A percentile compares a stretch with the other conserved stretches of the same genome.
phyloP scores from a whole-genome alignment of 768 basidiomycete genomes.

The Trametes sanguinea region DNA sequence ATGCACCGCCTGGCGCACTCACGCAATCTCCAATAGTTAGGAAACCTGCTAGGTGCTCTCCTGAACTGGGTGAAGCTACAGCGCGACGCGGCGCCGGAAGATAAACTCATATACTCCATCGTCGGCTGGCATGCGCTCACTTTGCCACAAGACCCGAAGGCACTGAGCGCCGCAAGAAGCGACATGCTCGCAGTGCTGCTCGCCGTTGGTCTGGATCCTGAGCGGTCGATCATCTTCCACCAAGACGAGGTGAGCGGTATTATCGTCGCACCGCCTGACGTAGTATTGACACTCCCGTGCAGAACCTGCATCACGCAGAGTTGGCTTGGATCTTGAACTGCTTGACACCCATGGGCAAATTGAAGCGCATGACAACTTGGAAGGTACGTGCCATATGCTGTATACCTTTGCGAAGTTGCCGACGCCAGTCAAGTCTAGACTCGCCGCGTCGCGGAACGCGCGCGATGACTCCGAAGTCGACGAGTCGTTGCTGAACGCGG shows the following conservation, averaged over 20 bases:
- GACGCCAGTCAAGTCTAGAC: constrained; percentile 55
- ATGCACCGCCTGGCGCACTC: not conserved
- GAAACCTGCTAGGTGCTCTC: constrained; percentile 91
- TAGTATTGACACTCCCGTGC: too few species aligned
- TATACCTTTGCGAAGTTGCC: too few species aligned
- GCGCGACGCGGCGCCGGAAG: constrained; percentile 53
- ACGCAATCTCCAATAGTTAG: constrained; percentile 55
- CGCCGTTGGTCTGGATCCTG: constrained; percentile 82
- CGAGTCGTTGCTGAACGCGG: constrained; percentile 80
- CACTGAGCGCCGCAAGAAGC: constrained; percentile 59
- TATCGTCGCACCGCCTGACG: too few species aligned
- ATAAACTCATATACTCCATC: constrained; percentile 78
- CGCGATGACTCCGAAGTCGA: constrained; percentile 75
- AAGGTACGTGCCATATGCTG: constrained; percentile 55
- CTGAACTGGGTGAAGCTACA: constrained; percentile 88
- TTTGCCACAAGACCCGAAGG: constrained; percentile 78
- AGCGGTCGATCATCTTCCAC: constrained; percentile 74
- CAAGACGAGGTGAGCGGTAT: constrained; percentile 78
- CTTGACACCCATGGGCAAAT: constrained; percentile 76
- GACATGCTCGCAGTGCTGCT: constrained; percentile 84
- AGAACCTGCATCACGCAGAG: constrained; percentile 87
- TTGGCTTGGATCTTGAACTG: constrained; percentile 90
- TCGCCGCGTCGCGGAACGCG: constrained; percentile 74
- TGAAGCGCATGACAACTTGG: constrained; percentile 95
- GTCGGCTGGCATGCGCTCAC: constrained; percentile 96